Conservation (phyloP, 257 asterid genomes). For the Thymus quinquecostatus region DNA sequence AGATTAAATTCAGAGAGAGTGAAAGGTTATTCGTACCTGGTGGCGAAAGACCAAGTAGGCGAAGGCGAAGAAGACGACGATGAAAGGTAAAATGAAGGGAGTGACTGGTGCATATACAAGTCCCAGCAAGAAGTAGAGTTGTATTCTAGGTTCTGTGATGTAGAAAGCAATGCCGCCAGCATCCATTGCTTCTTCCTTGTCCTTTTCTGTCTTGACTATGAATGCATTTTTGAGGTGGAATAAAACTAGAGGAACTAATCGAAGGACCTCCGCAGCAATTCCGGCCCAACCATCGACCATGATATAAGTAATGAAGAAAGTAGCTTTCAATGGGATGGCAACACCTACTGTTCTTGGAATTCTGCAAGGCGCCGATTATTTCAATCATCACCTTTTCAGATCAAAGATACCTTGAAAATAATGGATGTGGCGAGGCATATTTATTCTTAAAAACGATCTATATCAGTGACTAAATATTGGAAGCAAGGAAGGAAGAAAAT, state of each 20-base stretch:
- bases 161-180: conserved; percentile 70
- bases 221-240: conserved; percentile 84
- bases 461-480: conserved; percentile 4
- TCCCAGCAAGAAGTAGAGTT: conserved; percentile 82
- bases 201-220: conserved; percentile 89
- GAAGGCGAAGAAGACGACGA: conserved; percentile 80
- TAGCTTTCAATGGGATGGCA: conserved; percentile 92
- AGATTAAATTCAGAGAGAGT: neutral
- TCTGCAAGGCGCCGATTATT: conserved; percentile 47
- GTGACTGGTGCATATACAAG: conserved; percentile 77
- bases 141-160: conserved; percentile 78
- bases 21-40: conserved; percentile 55
- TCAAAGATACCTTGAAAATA: neutral
- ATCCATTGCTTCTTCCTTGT: conserved; percentile 88
- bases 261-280: conserved; percentile 80
- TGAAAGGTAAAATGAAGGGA: conserved; percentile 84
- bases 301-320: conserved; percentile 85
- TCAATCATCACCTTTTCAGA: conserved; percentile 18
- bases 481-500: conserved; percentile 21
- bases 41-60: conserved; percentile 84
- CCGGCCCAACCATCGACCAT: conserved; percentile 99
- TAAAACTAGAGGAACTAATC: conserved; percentile 67
- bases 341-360: conserved; percentile 86
- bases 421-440: neutral
- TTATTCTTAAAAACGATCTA: neutral